These are phyloP conservation scores for Digitaria exilis DNA, from an alignment of 202 grass and related monocot species.

Conservation along the genomic window DNA sequence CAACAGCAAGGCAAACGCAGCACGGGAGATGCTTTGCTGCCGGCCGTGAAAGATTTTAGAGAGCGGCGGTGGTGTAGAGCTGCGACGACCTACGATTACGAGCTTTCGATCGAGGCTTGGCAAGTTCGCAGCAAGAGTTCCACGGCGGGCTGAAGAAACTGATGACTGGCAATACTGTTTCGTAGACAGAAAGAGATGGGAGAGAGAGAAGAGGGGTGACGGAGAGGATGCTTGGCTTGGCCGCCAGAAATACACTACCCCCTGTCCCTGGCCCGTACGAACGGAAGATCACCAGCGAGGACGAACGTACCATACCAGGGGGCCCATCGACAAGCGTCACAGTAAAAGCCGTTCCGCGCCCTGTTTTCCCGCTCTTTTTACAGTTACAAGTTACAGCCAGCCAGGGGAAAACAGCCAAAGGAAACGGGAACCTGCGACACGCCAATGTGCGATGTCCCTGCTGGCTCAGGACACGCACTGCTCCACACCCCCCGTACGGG, in stretches of 20 bases:
- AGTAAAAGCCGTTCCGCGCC: slow-evolving; percentile 21
- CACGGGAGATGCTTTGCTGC: not conserved
- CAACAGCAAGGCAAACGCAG: not conserved
- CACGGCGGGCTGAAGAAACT: no score
- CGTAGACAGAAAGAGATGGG: not conserved
- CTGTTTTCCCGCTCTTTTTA: not conserved
- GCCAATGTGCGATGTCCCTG: slow-evolving; percentile 24
- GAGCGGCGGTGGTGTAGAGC: not conserved
- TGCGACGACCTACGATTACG: not conserved
- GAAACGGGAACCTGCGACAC: not conserved
- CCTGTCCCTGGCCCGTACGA: not conserved
- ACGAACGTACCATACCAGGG: slow-evolving; percentile 27
- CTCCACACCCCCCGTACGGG: not conserved
- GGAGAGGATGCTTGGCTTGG: not conserved
- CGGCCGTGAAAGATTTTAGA: not conserved
- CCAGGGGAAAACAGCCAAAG: no score
- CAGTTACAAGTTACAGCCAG: no score
- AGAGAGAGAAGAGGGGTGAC: not conserved
- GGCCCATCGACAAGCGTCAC: not conserved
- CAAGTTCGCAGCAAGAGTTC: slow-evolving; percentile 14
- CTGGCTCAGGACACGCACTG: slow-evolving; percentile 35
- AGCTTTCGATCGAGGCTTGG: slow-evolving; percentile 2
- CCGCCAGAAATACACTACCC: slow-evolving; percentile 20
- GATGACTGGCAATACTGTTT: no score
- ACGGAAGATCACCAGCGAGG: slow-evolving; percentile 11